phyloP scores from a whole-genome alignment of 2,329 filamentous ascomycete genomes.

The Escovopsis sp. region DNA sequence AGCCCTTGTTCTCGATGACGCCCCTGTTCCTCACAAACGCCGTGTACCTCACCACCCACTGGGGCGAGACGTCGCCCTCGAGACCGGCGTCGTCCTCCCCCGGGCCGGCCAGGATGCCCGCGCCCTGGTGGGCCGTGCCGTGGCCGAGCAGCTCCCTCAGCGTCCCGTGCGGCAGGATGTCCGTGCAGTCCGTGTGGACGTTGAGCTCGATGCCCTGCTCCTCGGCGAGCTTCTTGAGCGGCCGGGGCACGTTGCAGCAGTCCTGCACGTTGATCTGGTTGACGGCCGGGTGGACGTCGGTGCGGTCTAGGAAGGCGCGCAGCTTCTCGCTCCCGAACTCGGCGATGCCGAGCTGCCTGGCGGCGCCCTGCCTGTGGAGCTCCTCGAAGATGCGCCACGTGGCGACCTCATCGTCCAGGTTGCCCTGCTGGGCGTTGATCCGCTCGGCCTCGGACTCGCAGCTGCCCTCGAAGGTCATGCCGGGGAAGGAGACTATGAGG shows the following conservation, averaged over 20 bases:
- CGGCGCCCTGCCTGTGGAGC: slow-evolving; percentile 55
- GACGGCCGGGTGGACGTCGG: slow-evolving; percentile 61
- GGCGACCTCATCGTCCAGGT: slow-evolving; percentile 51
- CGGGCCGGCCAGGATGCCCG: slow-evolving; percentile 56
- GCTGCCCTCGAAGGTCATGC: slow-evolving; percentile 84
- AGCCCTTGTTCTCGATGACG: slow-evolving; percentile 96
- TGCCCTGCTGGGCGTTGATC: slow-evolving; percentile 44
- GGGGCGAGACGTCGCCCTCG: slow-evolving; percentile 63
- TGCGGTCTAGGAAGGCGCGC: slow-evolving; percentile 56
- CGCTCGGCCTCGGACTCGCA: slow-evolving; percentile 65
- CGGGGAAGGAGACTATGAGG: slow-evolving; percentile 84
- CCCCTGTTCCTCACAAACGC: slow-evolving; percentile 87
- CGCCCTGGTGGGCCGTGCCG: slow-evolving; percentile 53
- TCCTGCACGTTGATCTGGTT: slow-evolving; percentile 94
- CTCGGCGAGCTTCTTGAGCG: slow-evolving; percentile 73
- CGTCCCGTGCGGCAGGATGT: slow-evolving; percentile 77
- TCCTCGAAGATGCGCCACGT: slow-evolving; percentile 62
- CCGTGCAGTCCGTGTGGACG: slow-evolving; percentile 87
- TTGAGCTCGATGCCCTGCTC: slow-evolving; percentile 70
- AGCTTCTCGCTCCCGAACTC: slow-evolving; percentile 85
- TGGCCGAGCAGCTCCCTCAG: slow-evolving; percentile 69
- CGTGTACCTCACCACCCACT: slow-evolving; percentile 96
- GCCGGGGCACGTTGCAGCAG: slow-evolving; percentile 89
- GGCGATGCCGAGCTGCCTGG: slow-evolving; percentile 66
- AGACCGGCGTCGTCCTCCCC: slow-evolving; percentile 41